phyloP scores from a whole-genome alignment of 148 eudicot genomes.

The Diospyros lotus region DNA sequence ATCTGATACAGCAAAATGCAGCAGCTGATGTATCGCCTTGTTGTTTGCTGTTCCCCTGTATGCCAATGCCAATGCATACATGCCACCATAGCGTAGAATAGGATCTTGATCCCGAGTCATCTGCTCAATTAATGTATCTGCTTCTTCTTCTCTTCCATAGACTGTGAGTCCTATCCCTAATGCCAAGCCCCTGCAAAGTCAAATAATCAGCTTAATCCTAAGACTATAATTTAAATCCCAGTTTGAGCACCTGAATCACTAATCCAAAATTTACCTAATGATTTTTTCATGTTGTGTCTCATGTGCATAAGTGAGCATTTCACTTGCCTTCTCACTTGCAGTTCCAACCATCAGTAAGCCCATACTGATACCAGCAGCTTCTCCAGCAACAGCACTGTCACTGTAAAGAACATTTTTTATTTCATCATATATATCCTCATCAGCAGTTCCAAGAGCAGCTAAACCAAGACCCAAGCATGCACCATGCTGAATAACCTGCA shows the following conservation, averaged over 20 bases:
- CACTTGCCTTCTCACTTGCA: conserved; percentile 94
- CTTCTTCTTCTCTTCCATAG: conserved; percentile 98
- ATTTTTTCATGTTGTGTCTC: conserved; percentile 99
- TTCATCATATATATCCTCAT: conserved; percentile 87
- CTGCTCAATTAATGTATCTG: conserved; percentile 90
- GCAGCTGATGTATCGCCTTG: conserved; percentile 96
- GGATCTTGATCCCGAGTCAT: conserved; percentile 99
- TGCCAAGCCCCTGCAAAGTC: conserved; percentile 68
- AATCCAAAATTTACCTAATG: conserved; percentile 56
- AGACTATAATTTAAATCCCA: not conserved
- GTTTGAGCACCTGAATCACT: not conserved
- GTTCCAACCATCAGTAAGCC: conserved; percentile 98
- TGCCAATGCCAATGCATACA: conserved; percentile 97
- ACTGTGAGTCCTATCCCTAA: conserved; percentile 96
- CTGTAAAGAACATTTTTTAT: conserved; percentile 84
- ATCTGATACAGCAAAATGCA: conserved; percentile 98
- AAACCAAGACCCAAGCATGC: conserved; percentile 94
- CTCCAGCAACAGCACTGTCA: conserved; percentile 98
- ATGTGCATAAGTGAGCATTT: conserved; percentile 97
- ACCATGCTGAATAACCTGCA: conserved; percentile 98
- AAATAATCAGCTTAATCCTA: conserved; percentile 2
- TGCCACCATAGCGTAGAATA: conserved; percentile 92
- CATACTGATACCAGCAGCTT: conserved; percentile 97
- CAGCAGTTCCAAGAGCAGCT: conserved; percentile 96
- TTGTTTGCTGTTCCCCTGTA: conserved; percentile 95